A percentile compares a stretch with the other conserved stretches of the same genome.
phyloP scores from a whole-genome alignment of 1,139 yeast species.

The Suhomyces bolitotheri region DNA sequence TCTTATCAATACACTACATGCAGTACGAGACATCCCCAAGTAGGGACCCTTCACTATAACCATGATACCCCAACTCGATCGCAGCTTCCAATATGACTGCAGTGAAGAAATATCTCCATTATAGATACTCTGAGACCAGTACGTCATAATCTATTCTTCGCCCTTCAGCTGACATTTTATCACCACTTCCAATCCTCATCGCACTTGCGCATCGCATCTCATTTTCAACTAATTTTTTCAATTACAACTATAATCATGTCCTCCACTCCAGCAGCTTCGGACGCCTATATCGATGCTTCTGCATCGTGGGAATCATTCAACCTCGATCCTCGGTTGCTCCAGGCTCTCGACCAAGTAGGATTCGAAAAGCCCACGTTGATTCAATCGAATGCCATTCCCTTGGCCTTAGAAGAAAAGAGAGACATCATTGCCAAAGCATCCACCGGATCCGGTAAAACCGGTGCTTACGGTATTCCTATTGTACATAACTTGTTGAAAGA shows the following conservation, averaged over 20 bases:
- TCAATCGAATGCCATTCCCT: slow-evolving; percentile 88
- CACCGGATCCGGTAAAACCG: slow-evolving; percentile 91
- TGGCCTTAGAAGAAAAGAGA: slow-evolving; percentile 82
- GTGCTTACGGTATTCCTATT: slow-evolving; percentile 80
- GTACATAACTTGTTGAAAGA: slow-evolving; percentile 59
- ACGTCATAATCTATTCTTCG: no score
- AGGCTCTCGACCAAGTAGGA: slow-evolving; percentile 82
- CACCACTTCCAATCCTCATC: not conserved
- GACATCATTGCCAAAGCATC: slow-evolving; percentile 87
- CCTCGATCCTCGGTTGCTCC: slow-evolving; percentile 77
- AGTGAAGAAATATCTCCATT: no score
- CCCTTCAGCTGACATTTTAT: no score
- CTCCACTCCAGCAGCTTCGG: slow-evolving; percentile 48
- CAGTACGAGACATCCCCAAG: no score
- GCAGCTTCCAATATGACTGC: no score
- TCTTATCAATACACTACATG: no score
- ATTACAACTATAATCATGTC: slow-evolving; percentile 11
- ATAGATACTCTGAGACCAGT: no score
- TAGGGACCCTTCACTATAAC: no score
- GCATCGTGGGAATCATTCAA: slow-evolving; percentile 70
- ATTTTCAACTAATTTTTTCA: slow-evolving; percentile 8
- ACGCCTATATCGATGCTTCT: slow-evolving; percentile 68
- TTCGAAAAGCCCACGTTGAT: slow-evolving; percentile 84
- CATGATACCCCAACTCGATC: no score
- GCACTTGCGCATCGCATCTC: slow-evolving; percentile 16